Evolutionary conservation across 192 early-diverging fungal species (phyloP).

Genomic region (Chytriomyces sp.): DNA sequence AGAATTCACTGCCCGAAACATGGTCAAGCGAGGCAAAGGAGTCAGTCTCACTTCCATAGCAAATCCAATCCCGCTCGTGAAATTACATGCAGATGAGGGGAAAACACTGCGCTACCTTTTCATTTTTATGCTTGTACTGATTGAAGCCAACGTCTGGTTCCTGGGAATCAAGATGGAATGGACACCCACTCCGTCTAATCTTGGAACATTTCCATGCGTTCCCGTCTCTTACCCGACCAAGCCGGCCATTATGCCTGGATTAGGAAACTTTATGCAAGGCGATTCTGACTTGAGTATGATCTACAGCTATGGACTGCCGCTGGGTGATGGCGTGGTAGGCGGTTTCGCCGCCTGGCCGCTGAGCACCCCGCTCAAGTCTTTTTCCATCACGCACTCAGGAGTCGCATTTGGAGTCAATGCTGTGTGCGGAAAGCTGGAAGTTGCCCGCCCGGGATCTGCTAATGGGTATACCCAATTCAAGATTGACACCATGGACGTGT

Average conservation of each 20-base stretch:
- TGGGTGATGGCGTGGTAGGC: constrained; percentile 14
- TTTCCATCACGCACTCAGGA: not conserved
- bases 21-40: not conserved
- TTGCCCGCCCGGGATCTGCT: not conserved
- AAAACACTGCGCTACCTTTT: constrained; percentile 14
- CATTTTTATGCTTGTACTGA: not conserved
- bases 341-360: constrained; percentile 7
- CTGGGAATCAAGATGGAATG: constrained; percentile 15
- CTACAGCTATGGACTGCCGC: constrained; percentile 8
- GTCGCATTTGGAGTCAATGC: not conserved
- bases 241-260: not conserved
- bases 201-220: constrained; percentile 5
- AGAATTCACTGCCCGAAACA: not conserved
- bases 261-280: constrained; percentile 21
- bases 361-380: not conserved
- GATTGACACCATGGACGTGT: not conserved
- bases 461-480: not conserved
- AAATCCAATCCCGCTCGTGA: constrained; percentile 1
- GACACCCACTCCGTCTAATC: not conserved
- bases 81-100: constrained; percentile 5
- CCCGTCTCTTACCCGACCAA: not conserved
- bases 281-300: constrained; percentile 4
- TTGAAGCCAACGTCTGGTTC: constrained; percentile 6
- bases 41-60: constrained; percentile 4
- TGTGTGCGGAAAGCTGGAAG: constrained; percentile 15